Evolutionary conservation across 1,139 yeast species (phyloP).

Genomic region (Hansenula sp.): DNA sequence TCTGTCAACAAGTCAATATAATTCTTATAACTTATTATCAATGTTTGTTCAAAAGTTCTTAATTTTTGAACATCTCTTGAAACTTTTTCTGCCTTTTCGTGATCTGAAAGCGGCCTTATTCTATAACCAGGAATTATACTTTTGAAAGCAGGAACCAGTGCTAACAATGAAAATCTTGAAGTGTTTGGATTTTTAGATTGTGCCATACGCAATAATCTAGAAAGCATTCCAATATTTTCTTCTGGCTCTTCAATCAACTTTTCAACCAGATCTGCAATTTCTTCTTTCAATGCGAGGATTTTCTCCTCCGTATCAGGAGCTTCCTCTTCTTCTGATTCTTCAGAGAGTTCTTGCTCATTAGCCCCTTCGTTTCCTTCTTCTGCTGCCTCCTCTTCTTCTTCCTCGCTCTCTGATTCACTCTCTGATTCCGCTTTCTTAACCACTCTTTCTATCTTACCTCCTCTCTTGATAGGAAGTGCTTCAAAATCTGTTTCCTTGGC

Average conservation of each 20-base stretch:
- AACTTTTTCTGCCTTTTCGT: constrained; percentile 78
- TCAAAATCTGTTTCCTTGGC: constrained; percentile 49
- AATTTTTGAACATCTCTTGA: constrained; percentile 74
- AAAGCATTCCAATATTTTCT: constrained; percentile 63
- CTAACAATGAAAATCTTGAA: constrained; percentile 68
- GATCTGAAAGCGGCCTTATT: constrained; percentile 76
- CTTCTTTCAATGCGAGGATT: constrained; percentile 66
- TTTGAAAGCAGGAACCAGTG: constrained; percentile 82
- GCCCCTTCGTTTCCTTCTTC: constrained; percentile 25
- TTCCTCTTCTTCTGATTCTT: constrained; percentile 31
- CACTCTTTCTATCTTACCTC: constrained; percentile 69
- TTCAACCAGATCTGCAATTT: constrained; percentile 77
- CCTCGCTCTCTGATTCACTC: constrained; percentile 23
- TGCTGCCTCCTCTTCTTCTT: constrained; percentile 25
- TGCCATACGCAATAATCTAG: constrained; percentile 70
- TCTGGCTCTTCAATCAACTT: constrained; percentile 86
- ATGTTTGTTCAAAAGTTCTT: constrained; percentile 74
- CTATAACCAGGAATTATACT: constrained; percentile 84
- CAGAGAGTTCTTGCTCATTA: constrained; percentile 19
- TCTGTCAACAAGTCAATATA: constrained; percentile 55
- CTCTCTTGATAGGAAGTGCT: constrained; percentile 75
- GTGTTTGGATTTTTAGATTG: constrained; percentile 64
- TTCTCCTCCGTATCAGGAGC: constrained; percentile 54
- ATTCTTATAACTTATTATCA: constrained; percentile 65
- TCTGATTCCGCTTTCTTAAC: constrained; percentile 26